Evolutionary conservation across 2,329 filamentous ascomycete species (phyloP).

Genomic region (Lasiodiplodia hormozganensis): DNA sequence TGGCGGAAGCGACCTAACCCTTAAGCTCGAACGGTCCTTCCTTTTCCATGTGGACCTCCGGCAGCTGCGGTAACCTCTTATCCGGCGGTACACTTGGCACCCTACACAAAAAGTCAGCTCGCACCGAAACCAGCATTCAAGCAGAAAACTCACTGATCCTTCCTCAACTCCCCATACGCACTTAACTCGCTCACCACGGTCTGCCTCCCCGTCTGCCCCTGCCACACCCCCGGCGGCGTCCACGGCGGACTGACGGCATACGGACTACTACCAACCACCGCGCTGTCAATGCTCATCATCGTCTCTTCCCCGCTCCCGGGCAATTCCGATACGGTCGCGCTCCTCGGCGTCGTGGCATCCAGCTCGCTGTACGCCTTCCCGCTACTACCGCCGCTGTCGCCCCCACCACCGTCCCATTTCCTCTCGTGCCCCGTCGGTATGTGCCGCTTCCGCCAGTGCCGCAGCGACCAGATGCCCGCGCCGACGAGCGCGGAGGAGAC

Average conservation of each 20-base stretch:
- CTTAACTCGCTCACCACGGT: slow-evolving; percentile 13
- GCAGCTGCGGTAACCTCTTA: not conserved
- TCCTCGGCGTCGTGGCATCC: not conserved
- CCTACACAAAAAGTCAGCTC: not conserved
- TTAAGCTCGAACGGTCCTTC: slow-evolving; percentile 5
- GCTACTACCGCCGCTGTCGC: not conserved
- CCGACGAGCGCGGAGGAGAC: slow-evolving; percentile 35
- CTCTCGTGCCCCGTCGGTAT: not conserved
- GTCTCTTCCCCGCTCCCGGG: not conserved
- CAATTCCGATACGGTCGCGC: not conserved
- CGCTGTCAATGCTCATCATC: not conserved
- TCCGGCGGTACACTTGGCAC: slow-evolving; percentile 20
- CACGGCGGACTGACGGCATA: slow-evolving; percentile 6
- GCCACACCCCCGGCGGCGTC: not conserved
- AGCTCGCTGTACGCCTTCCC: not conserved
- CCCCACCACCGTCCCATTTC: too few relatives aligned
- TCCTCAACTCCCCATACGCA: slow-evolving; percentile 19
- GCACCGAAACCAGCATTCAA: not conserved
- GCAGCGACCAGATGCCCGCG: slow-evolving; percentile 40
- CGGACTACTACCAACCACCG: not conserved
- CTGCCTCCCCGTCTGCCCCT: not conserved
- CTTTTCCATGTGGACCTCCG: not conserved
- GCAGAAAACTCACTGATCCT: slow-evolving; percentile 7
- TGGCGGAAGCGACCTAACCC: not conserved
- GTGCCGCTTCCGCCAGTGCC: slow-evolving; percentile 28